phyloP scores from a whole-genome alignment of 202 grass and related monocot species.

The Miscanthus sacchariflorus region DNA sequence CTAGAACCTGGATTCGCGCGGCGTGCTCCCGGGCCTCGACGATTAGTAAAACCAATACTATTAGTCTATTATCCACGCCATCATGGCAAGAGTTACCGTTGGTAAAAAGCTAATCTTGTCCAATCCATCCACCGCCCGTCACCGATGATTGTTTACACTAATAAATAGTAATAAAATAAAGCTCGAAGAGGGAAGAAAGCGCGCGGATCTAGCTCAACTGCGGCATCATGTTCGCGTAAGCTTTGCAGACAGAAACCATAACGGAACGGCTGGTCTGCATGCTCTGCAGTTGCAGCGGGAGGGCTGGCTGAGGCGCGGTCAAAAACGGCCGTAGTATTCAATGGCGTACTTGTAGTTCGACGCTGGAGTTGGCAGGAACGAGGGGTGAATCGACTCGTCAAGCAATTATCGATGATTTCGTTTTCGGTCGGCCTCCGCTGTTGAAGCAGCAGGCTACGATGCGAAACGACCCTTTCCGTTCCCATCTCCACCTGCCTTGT shows the following conservation, averaged over 20 bases:
- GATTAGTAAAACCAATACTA: background rate
- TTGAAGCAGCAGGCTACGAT: background rate
- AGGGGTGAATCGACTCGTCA: background rate
- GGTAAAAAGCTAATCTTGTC: background rate
- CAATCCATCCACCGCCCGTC: background rate
- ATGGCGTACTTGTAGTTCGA: background rate
- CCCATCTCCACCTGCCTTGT: slow-evolving; percentile 4
- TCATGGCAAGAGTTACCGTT: slow-evolving; percentile 17
- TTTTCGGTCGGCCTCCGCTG: slow-evolving; percentile 23
- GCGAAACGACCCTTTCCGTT: background rate
- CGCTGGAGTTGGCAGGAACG: background rate
- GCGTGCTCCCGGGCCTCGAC: background rate
- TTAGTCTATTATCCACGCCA: background rate
- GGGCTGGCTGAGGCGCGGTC: background rate
- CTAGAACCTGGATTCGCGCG: slow-evolving; percentile 17
- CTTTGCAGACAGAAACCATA: too few relatives aligned
- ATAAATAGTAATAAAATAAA: background rate
- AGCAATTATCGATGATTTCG: slow-evolving; percentile 4
- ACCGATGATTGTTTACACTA: too few relatives aligned
- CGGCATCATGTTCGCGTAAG: background rate
- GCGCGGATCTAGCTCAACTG: background rate
- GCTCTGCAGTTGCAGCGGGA: background rate
- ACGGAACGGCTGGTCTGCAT: too few relatives aligned
- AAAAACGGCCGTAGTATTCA: background rate
- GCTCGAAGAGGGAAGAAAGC: background rate